These are phyloP conservation scores for Phialophora verrucosa DNA, from an alignment of 2,329 filamentous ascomycete species.

Conservation along the genomic window DNA sequence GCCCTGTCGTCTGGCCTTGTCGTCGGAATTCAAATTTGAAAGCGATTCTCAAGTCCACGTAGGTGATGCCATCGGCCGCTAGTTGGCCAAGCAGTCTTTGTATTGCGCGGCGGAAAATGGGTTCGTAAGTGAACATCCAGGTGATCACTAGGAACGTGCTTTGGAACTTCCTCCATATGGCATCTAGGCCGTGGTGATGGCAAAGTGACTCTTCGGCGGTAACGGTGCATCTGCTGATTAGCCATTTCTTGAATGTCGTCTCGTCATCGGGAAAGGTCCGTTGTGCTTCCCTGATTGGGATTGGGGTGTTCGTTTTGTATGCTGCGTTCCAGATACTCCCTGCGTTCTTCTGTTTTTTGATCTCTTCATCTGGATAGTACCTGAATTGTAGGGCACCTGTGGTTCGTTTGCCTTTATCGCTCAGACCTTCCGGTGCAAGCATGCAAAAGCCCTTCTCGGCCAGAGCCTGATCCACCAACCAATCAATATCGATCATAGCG, in stretches of 20 bases:
- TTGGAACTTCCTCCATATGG: conserved; percentile 82
- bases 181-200: conserved; percentile 82
- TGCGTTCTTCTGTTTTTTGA: conserved; percentile 33
- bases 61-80: conserved; percentile 80
- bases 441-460: conserved; percentile 45
- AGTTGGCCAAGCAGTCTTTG: conserved; percentile 72
- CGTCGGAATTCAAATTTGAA: conserved; percentile 75
- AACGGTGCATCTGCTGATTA: conserved; percentile 74
- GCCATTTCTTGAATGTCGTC: conserved; percentile 73
- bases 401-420: conserved; percentile 29
- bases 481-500: conserved; percentile 88
- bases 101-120: conserved; percentile 80
- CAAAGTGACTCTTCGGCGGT: conserved; percentile 73
- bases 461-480: conserved; percentile 74
- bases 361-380: conserved; percentile 36
- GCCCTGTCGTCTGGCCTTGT: conserved; percentile 62
- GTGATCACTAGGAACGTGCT: conserved; percentile 75
- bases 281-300: conserved; percentile 68
- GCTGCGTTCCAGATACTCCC: conserved; percentile 66
- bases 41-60: conserved; percentile 79
- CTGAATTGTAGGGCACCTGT: conserved; percentile 30
- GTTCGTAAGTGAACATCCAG: conserved; percentile 84
- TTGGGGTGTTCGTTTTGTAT: conserved; percentile 65
- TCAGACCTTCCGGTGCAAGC: conserved; percentile 35
- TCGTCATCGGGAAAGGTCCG: conserved; percentile 76